phyloP scores from a whole-genome alignment of 768 basidiomycete genomes.

The Tubosaeta sp. region DNA sequence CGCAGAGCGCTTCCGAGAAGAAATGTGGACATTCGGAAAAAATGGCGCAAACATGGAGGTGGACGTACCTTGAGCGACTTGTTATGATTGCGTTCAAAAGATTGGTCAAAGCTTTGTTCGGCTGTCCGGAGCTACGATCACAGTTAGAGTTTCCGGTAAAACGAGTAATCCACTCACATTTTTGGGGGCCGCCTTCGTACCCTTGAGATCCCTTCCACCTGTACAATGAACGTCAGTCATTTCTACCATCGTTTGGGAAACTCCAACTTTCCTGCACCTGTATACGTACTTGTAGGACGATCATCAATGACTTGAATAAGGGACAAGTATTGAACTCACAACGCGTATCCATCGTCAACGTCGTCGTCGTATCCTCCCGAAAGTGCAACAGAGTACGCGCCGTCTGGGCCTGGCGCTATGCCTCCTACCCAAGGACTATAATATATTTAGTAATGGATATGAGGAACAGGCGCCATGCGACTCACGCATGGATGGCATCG shows the following conservation, averaged over 20 bases:
- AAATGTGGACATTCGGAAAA: not conserved
- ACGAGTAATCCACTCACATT: conserved; percentile 49
- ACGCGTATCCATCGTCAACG: conserved; percentile 75
- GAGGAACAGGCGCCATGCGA: conserved; percentile 3
- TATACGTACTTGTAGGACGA: conserved; percentile 57
- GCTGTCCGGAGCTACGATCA: conserved; percentile 73
- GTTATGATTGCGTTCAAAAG: conserved; percentile 71
- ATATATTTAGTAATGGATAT: not conserved
- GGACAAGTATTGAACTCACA: conserved; percentile 46
- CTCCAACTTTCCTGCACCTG: conserved; percentile 57
- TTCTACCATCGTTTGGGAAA: not conserved
- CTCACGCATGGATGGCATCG: conserved; percentile 85
- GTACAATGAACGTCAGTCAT: conserved; percentile 1
- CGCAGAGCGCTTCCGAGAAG: conserved; percentile 52
- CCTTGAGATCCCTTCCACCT: conserved; percentile 85
- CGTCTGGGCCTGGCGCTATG: conserved; percentile 55
- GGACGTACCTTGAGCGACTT: conserved; percentile 54
- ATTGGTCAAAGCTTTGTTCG: conserved; percentile 80
- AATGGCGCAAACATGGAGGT: not conserved
- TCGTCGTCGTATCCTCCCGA: conserved; percentile 90
- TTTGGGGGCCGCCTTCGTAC: conserved; percentile 77
- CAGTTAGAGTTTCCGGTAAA: not conserved
- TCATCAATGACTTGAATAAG: not conserved
- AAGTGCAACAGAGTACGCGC: conserved; percentile 82
- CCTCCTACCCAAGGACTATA: conserved; percentile 79